These are phyloP conservation scores for Mycosphaerella sp. DNA, from an alignment of 2,329 filamentous ascomycete species.

Conservation along the genomic window DNA sequence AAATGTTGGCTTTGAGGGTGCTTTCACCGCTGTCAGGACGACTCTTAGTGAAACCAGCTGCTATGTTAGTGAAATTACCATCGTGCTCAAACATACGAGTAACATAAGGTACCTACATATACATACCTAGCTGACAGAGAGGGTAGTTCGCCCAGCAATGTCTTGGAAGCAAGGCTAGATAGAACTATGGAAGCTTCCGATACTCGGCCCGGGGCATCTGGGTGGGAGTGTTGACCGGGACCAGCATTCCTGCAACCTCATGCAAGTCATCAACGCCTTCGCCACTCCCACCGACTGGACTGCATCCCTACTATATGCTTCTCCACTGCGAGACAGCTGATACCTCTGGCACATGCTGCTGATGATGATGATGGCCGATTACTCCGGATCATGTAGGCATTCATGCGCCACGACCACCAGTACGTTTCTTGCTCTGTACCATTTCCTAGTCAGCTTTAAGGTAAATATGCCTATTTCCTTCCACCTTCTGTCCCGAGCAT, in stretches of 20 bases:
- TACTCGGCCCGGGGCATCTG: neutral
- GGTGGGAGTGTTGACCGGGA: neutral
- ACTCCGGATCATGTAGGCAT: slow-evolving; percentile 2
- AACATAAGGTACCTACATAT: too few species aligned
- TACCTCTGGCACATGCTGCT: slow-evolving; percentile 1
- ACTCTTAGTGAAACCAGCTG: too few species aligned
- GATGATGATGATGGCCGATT: neutral
- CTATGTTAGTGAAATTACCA: too few species aligned
- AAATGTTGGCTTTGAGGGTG: too few species aligned
- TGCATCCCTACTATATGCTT: slow-evolving; percentile 3
- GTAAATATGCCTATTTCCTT: neutral
- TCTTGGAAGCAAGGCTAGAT: too few species aligned
- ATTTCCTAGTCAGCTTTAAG: slow-evolving; percentile 4
- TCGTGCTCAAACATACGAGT: too few species aligned
- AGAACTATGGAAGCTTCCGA: too few species aligned
- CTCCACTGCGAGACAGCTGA: slow-evolving; percentile 5
- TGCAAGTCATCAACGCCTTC: slow-evolving; percentile 10
- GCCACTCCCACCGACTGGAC: slow-evolving; percentile 4
- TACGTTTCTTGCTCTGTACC: neutral
- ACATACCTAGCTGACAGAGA: too few species aligned
- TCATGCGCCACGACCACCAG: neutral
- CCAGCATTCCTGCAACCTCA: slow-evolving; percentile 6
- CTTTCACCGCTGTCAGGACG: too few species aligned
- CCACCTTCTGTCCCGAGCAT: slow-evolving; percentile 3
- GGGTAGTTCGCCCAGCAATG: too few species aligned